Conservation (phyloP, 2,329 filamentous ascomycete genomes). For the Lecanosticta acicola region DNA sequence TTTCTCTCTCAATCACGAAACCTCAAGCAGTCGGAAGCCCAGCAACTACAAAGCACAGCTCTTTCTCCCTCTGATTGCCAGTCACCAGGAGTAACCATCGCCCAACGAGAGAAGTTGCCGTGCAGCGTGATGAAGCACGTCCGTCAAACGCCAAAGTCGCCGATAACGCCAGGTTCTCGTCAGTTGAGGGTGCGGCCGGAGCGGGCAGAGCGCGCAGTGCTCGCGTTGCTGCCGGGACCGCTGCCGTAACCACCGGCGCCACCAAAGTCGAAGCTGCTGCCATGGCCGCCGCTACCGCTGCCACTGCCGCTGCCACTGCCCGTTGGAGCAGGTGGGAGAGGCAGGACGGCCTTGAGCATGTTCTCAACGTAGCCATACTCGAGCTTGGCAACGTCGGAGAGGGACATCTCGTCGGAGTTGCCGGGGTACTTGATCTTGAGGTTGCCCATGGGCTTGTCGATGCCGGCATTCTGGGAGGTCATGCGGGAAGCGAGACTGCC, state of each 20-base stretch:
- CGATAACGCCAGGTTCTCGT: background rate
- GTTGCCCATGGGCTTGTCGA: conserved; percentile 24
- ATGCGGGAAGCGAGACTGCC: conserved; percentile 16
- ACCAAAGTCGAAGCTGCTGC: no score
- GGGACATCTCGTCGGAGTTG: conserved; percentile 12
- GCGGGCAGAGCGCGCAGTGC: background rate
- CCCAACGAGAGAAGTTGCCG: no score
- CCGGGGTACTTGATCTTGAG: conserved; percentile 24
- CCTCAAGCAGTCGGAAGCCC: no score
- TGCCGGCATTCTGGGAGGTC: conserved; percentile 12
- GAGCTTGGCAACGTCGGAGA: conserved; percentile 23
- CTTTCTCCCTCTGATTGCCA: no score
- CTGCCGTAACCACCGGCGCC: no score
- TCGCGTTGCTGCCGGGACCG: background rate
- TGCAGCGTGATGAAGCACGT: no score
- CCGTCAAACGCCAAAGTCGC: background rate
- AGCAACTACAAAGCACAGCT: no score
- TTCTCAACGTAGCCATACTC: conserved; percentile 25
- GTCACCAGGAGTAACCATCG: no score
- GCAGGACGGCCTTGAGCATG: conserved; percentile 17
- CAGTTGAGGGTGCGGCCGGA: background rate
- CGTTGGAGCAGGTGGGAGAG: background rate
- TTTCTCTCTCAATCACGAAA: no score
- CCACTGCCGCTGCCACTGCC: background rate
- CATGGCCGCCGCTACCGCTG: background rate